Evolutionary conservation across 306 rosid species (phyloP), one percentile per base, ranked within the genome.

Genomic region (Psophocarpus tetragonolobus): DNA sequence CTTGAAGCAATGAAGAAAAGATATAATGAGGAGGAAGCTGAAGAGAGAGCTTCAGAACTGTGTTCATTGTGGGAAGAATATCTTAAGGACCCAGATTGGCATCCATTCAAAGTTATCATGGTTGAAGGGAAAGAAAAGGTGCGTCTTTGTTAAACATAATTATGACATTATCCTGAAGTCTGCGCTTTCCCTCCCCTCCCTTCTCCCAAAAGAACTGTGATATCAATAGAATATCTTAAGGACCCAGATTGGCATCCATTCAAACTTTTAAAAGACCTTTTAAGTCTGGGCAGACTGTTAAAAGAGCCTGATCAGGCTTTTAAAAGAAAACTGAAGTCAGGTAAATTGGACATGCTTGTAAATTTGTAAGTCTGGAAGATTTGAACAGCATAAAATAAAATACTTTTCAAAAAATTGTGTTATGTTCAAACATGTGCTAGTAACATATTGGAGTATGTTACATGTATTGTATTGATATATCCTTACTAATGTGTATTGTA

Each of bases 1-100:
- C 76, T 69, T 60, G 92, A 93, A 83, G 93, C 85, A 78, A 81
- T 90, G 93, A 86, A 84, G 85, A 86, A 79, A 86, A 96, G 76
- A 73, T 96, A 93, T 83, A 86, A 78, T 29, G 92, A 84, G 84
- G 97, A 96, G 32, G 90, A 90, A 29, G 97, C 96, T 54, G 97
- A 96, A 80, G 93, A 88, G 15, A 87, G 80, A 82, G 96, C 99
- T 26, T 72, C 93, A 66, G 96, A 90, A 79, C 78, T 91, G 18
- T 93, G 99, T 88, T 89, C 97, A 4, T 50, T 96, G 79, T 96
- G 99, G 99, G 92, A 82, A 75, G 99, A 96, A 81, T 90, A 90
- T 87, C 84, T 96, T 3, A 96, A 87, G 87, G 98, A 96, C 69
- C 94, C 98, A 21, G 97, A 88, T 23, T 96, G 99, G 99, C 98